Base-by-base conservation (phyloP, 495 filamentous ascomycete species). In the Penicillium angulare region DNA sequence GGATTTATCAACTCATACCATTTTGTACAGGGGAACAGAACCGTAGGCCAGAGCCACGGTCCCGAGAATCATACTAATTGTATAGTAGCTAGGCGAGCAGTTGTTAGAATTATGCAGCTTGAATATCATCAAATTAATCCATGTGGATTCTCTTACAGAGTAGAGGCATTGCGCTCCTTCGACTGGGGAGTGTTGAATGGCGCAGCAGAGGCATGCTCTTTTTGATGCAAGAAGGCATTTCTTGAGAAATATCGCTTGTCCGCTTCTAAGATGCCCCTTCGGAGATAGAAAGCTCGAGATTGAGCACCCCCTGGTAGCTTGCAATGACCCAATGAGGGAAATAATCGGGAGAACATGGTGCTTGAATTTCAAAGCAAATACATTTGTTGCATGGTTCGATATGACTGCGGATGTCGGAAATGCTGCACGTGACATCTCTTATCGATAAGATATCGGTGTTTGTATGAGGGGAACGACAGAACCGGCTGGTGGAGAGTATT, bases 11-110 rank as follows among this genome's bases (percentile, higher is more conserved):
- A 12, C 29, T 26, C 47, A 16, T 41, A 95, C 90, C 90, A 95
- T 96, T 69, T 97, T 97, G 75, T 99, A 99, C 68, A 97, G 78
- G 20, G 93, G 93, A 48, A 99, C 93, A 33, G 90, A 95, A 47
- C 92, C 92, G 66, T 99, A 99, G 5, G 91, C 89, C 20, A 97
- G 78, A 22, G 90, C 91, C 38, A 95, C 86, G 5, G 92, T 97
- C 50, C 88, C 92, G 44, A 99, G 73, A 52, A 95, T 91, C 49
- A 93, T 65, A 67, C 89, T 93, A 38, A 92, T 69, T 24, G 86
- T 82, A 70, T 96, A 97, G 67, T 84, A 89, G 73, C 88, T 92
- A 59, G n/a, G 29, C 53, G 41, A 27, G 21, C 3, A 7, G 13
- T 1, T 15, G n/a, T 40, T 21, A 52, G 23, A 16, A 33, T 3